Conservation (phyloP, 352 stramenopile genomes). For the Peronospora belbahrii region DNA sequence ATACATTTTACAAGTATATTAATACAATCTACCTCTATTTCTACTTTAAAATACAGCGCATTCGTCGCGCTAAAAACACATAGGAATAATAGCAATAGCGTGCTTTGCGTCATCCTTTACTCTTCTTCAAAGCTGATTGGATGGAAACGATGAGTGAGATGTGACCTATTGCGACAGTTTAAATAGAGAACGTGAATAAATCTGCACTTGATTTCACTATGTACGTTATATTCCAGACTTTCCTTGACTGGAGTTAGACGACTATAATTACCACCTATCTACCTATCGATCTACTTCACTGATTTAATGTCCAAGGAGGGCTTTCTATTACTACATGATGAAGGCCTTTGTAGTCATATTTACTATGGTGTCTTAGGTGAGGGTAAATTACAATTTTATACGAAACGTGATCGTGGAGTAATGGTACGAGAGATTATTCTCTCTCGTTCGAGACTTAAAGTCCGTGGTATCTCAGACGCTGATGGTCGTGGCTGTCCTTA, state of each 20-base stretch:
- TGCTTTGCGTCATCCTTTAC: not conserved
- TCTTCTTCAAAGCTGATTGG: constrained; percentile 10
- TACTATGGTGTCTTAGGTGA: constrained; percentile 79
- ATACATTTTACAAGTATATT: too few relatives aligned
- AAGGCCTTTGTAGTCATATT: constrained; percentile 49
- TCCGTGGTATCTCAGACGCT: constrained; percentile 58
- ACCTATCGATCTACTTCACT: too few relatives aligned
- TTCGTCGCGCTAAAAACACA: constrained; percentile 10
- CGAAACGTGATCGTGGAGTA: constrained; percentile 48
- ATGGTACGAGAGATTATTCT: constrained; percentile 60
- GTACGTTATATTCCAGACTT: not conserved
- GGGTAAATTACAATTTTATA: constrained; percentile 69
- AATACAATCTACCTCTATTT: constrained; percentile 46
- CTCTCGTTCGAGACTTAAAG: constrained; percentile 68
- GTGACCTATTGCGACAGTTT: constrained; percentile 13
- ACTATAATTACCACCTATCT: too few relatives aligned
- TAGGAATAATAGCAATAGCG: constrained; percentile 15
- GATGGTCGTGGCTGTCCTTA: constrained; percentile 68
- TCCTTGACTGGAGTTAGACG: too few relatives aligned
- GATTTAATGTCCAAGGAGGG: constrained; percentile 88
- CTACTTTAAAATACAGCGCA: constrained; percentile 58
- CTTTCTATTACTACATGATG: constrained; percentile 70
- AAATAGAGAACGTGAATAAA: constrained; percentile 1
- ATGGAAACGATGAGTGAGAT: constrained; percentile 10
- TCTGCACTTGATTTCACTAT: not conserved